These are phyloP conservation scores for Pontederia crassipes DNA, from an alignment of 176 grass and related monocot species.

Conservation along the genomic window DNA sequence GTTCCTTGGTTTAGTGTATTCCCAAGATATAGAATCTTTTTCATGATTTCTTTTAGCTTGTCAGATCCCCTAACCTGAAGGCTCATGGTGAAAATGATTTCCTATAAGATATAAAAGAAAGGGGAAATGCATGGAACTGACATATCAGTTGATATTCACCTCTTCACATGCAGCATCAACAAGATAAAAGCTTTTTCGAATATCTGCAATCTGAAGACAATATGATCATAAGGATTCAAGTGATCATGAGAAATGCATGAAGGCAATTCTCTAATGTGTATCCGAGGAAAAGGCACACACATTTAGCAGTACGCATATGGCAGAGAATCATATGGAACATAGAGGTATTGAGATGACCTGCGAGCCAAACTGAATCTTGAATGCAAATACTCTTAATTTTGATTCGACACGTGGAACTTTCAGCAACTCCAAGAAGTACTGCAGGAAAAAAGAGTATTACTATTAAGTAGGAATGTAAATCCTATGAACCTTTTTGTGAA, in stretches of 20 bases:
- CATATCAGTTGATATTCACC: conserved; percentile 42
- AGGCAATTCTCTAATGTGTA: background rate
- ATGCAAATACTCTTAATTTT: conserved; percentile 76
- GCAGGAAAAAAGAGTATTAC: conserved; percentile 16
- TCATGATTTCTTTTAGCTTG: conserved; percentile 92
- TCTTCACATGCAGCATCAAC: conserved; percentile 78
- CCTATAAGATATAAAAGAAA: conserved; percentile 15
- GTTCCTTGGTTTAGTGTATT: conserved; percentile 95
- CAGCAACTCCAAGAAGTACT: conserved; percentile 97
- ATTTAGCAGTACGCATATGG: background rate
- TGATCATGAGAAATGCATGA: background rate
- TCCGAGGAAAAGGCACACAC: background rate
- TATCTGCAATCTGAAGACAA: conserved; percentile 64
- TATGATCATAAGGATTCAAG: conserved; percentile 30
- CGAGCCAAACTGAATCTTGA: conserved; percentile 88
- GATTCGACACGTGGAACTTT: conserved; percentile 96
- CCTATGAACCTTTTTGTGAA: background rate
- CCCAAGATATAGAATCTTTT: conserved; percentile 84
- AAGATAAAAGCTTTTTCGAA: conserved; percentile 64
- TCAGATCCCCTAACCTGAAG: conserved; percentile 73
- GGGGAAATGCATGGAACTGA: conserved; percentile 6
- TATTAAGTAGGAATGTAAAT: background rate
- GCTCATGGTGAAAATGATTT: conserved; percentile 23
- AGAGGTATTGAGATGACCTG: conserved; percentile 45
- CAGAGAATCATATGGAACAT: conserved; percentile 3